A percentile compares a stretch with the other conserved stretches of the same genome.
Conservation (phyloP, 2,329 filamentous ascomycete genomes). For the Paraphaeosphaeria sporulosa region DNA sequence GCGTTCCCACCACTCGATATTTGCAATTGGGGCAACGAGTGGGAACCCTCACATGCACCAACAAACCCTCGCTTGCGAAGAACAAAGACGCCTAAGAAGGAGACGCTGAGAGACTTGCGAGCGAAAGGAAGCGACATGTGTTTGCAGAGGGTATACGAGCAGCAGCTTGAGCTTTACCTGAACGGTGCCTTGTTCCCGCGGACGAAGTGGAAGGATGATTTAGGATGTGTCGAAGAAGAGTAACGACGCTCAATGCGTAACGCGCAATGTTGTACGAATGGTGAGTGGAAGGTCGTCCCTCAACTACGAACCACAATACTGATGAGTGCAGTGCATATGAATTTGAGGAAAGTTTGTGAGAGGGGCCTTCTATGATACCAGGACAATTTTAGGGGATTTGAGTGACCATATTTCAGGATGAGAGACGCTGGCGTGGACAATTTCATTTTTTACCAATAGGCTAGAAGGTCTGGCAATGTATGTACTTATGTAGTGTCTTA, state of each 20-base stretch:
- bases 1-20: slow-evolving; percentile 18
- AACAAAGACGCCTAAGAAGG: slow-evolving; percentile 32
- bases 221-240: slow-evolving; percentile 8
- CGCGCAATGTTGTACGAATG: neutral
- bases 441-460: no score
- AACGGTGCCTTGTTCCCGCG: slow-evolving; percentile 32
- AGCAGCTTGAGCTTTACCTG: slow-evolving; percentile 40
- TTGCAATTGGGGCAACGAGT: slow-evolving; percentile 13
- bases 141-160: slow-evolving; percentile 41
- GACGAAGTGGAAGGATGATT: neutral
- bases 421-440: no score
- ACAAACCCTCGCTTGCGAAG: slow-evolving; percentile 32
- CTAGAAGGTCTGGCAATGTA: neutral
- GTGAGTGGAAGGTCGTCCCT: neutral
- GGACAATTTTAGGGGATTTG: neutral
- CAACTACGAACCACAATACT: neutral
- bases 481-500: neutral
- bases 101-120: slow-evolving; percentile 41
- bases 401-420: neutral
- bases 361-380: slow-evolving; percentile 2
- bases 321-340: neutral
- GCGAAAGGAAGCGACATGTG: slow-evolving; percentile 45
- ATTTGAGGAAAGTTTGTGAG: neutral
- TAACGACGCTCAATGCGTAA: neutral
- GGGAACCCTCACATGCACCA: slow-evolving; percentile 11